Evolutionary conservation across 179 eudicot genomes (phyloP).

Genomic region (Silene noctiflora): DNA sequence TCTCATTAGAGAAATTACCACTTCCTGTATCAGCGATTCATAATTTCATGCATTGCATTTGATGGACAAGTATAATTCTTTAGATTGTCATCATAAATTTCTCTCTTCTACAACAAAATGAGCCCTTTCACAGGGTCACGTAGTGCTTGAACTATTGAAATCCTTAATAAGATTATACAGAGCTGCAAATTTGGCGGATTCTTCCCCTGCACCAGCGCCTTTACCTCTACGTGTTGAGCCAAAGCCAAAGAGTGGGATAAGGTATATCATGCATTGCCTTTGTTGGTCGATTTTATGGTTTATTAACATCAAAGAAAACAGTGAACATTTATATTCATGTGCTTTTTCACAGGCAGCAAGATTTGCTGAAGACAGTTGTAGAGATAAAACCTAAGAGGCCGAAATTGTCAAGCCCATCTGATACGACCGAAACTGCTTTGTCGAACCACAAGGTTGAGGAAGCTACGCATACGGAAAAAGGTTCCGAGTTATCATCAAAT

Average conservation of each 20-base stretch:
- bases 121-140: not conserved
- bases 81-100: not conserved
- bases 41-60: constrained; percentile 1
- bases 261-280: constrained; percentile 34
- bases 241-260: constrained; percentile 92
- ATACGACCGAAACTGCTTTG: constrained; percentile 15
- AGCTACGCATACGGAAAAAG: constrained; percentile 25
- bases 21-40: not conserved
- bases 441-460: constrained; percentile 24
- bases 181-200: constrained; percentile 80
- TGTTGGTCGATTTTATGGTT: not conserved
- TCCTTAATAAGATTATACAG: constrained; percentile 59
- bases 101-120: not conserved
- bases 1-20: too few species aligned
- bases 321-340: not conserved
- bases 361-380: constrained; percentile 72
- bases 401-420: constrained; percentile 32
- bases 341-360: constrained; percentile 62
- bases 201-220: constrained; percentile 69
- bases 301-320: not conserved
- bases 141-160: not conserved
- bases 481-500: constrained; percentile 16
- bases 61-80: too few species aligned
- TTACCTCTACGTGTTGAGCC: constrained; percentile 87
- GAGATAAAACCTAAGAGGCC: constrained; percentile 79